These are phyloP conservation scores for Brassica incana DNA, from an alignment of 345 rosid species.

Conservation along the genomic window DNA sequence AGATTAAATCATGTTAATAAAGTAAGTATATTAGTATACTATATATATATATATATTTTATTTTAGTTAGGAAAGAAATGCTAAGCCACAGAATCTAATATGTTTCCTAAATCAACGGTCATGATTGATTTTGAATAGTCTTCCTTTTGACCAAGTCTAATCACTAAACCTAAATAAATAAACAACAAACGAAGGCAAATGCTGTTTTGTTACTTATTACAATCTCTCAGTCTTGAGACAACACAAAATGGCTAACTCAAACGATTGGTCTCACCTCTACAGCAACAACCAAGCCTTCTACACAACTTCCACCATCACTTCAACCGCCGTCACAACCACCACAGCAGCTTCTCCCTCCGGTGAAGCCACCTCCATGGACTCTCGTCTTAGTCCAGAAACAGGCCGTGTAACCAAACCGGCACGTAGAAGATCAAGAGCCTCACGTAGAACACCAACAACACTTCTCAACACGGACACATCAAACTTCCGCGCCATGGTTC, in stretches of 20 bases:
- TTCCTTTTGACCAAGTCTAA: conserved; percentile 43
- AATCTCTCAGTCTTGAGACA: conserved; percentile 14
- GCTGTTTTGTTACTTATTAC: conserved; percentile 32
- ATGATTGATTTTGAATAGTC: conserved; percentile 30
- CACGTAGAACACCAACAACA: conserved; percentile 95
- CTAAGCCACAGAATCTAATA: conserved; percentile 24
- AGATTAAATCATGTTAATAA: background rate
- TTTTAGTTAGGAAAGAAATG: conserved; percentile 18
- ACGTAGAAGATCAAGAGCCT: conserved; percentile 89
- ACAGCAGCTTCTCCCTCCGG: conserved; percentile 16
- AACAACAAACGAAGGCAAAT: conserved; percentile 27
- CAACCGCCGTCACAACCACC: conserved; percentile 39
- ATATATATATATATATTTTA: background rate
- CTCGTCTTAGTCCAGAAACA: conserved; percentile 57
- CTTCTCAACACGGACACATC: conserved; percentile 85
- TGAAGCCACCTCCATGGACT: conserved; percentile 23
- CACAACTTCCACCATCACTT: conserved; percentile 38
- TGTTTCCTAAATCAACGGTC: conserved; percentile 37
- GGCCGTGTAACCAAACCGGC: conserved; percentile 78
- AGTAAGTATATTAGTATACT: background rate
- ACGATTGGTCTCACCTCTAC: conserved; percentile 69
- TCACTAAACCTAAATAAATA: conserved; percentile 19
- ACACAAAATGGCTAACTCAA: conserved; percentile 61
- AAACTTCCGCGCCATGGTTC: conserved; percentile 95
- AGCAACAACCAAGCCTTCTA: conserved; percentile 49